These are phyloP conservation scores for Microdochium bolleyi DNA, from an alignment of 2,329 filamentous ascomycete genomes.

Conservation along the genomic window DNA sequence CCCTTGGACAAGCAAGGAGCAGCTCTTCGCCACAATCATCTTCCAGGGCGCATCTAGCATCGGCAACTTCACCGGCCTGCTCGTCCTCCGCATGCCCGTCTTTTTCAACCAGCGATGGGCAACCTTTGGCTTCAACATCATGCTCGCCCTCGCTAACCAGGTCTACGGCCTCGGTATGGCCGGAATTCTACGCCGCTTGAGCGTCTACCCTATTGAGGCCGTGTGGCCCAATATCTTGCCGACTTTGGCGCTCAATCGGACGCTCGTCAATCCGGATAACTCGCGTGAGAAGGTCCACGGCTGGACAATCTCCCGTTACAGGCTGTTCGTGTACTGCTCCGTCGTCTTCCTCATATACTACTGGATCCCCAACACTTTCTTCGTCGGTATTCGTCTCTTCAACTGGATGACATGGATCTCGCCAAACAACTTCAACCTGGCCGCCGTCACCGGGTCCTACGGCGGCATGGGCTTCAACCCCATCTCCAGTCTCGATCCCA, in stretches of 20 bases:
- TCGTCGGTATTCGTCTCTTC: constrained; percentile 32
- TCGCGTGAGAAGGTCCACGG: constrained; percentile 29
- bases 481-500: constrained; percentile 20
- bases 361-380: constrained; percentile 38
- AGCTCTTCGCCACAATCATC: constrained; percentile 31
- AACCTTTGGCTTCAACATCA: constrained; percentile 24
- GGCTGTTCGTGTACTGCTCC: constrained; percentile 31
- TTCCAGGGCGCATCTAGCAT: constrained; percentile 22
- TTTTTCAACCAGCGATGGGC: constrained; percentile 22
- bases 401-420: constrained; percentile 45
- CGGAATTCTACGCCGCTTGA: constrained; percentile 27
- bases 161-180: constrained; percentile 35
- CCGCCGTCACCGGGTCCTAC: constrained; percentile 32
- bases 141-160: constrained; percentile 30
- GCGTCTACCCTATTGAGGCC: constrained; percentile 27
- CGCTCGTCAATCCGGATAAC: constrained; percentile 20
- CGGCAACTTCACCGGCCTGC: constrained; percentile 15
- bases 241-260: constrained; percentile 24
- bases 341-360: constrained; percentile 35
- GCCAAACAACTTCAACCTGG: constrained; percentile 32
- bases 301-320: constrained; percentile 33
- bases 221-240: constrained; percentile 34
- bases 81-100: constrained; percentile 18
- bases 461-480: constrained; percentile 20
- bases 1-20: constrained; percentile 33